A percentile compares a stretch with the other conserved stretches of the same genome.
phyloP scores from a whole-genome alignment of 1,284 basidiomycete species.

The Austroboletus niveus region DNA sequence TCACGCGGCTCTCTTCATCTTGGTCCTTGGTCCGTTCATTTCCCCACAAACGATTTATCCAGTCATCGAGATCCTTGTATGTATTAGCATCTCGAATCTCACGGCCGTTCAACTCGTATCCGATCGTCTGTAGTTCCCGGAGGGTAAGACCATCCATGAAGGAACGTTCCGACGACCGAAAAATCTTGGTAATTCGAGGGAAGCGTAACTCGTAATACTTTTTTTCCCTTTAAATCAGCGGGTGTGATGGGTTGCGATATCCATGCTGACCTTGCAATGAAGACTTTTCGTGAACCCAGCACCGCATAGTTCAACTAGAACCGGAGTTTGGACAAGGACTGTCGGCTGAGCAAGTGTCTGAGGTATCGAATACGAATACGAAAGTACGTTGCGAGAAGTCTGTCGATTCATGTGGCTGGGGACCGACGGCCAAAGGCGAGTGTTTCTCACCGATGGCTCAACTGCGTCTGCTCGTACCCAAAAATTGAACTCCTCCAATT shows the following conservation, averaged over 20 bases:
- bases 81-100: constrained; percentile 36
- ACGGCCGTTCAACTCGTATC: constrained; percentile 48
- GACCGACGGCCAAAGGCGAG: background rate
- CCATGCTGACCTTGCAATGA: constrained; percentile 47
- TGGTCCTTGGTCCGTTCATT: constrained; percentile 9
- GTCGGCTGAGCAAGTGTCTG: constrained; percentile 51
- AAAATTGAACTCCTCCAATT: constrained; percentile 71
- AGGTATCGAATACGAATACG: constrained; percentile 55
- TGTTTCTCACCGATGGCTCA: constrained; percentile 18
- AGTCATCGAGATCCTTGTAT: constrained; percentile 39
- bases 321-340: constrained; percentile 58
- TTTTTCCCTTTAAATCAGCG: background rate
- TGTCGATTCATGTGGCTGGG: constrained; percentile 13
- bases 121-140: constrained; percentile 49
- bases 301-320: constrained; percentile 74
- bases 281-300: constrained; percentile 76
- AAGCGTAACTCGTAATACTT: constrained; percentile 83
- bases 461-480: constrained; percentile 51
- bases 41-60: constrained; percentile 29
- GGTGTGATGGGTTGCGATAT: background rate
- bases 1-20: constrained; percentile 11
- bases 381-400: constrained; percentile 31
- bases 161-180: constrained; percentile 54
- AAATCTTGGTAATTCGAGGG: constrained; percentile 71
- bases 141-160: constrained; percentile 58